A percentile compares a stretch with the other conserved stretches of the same genome.
These are phyloP conservation scores for Mycosarcoma mackinlayi DNA, from an alignment of 1,284 basidiomycete species.

Conservation along the genomic window DNA sequence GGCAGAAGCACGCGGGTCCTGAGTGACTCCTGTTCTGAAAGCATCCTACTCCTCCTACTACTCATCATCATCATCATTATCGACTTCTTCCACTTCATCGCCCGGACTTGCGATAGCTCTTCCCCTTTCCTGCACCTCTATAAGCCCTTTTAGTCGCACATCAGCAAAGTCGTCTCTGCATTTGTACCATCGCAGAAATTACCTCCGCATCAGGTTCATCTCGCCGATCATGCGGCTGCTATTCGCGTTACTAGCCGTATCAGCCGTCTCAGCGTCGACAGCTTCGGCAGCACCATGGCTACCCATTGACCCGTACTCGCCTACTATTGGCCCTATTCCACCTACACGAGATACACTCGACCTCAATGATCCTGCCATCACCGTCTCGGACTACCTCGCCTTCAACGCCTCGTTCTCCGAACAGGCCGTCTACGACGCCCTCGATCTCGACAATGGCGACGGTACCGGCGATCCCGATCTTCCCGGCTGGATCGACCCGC, in stretches of 20 bases:
- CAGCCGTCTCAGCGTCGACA: not conserved
- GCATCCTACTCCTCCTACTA: too few relatives aligned
- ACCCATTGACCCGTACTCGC: conserved; percentile 25
- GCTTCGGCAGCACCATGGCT: conserved; percentile 15
- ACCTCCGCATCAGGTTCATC: too few relatives aligned
- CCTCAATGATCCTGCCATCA: conserved; percentile 28
- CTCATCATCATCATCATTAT: not conserved
- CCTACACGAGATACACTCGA: conserved; percentile 31
- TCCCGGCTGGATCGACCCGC: conserved; percentile 56
- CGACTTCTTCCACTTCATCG: not conserved
- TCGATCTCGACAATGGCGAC: conserved; percentile 46
- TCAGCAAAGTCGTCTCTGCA: too few relatives aligned
- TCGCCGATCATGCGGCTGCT: conserved; percentile 30
- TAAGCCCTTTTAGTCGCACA: too few relatives aligned
- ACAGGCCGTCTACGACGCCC: conserved; percentile 34
- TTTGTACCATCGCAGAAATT: too few relatives aligned
- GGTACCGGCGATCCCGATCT: conserved; percentile 36
- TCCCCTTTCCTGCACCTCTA: too few relatives aligned
- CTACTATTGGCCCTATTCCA: conserved; percentile 2
- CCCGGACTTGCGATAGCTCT: too few relatives aligned
- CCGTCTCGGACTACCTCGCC: conserved; percentile 18
- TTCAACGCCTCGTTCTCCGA: conserved; percentile 45
- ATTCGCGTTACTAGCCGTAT: conserved; percentile 6
- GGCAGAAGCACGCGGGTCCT: too few relatives aligned
- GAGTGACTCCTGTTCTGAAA: too few relatives aligned